phyloP scores from a whole-genome alignment of 768 basidiomycete species.

The Boletus speciosus region DNA sequence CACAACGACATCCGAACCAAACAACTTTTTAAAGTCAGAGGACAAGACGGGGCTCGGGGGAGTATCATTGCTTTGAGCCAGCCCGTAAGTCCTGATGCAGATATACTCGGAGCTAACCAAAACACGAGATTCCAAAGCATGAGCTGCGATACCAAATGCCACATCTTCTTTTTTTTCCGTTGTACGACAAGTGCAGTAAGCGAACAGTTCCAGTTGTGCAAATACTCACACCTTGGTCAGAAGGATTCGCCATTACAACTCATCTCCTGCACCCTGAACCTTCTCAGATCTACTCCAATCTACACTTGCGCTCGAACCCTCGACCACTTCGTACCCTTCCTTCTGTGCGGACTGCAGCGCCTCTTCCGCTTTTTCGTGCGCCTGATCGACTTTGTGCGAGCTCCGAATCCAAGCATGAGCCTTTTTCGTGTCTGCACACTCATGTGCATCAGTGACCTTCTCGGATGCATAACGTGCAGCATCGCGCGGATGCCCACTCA shows the following conservation, averaged over 20 bases:
- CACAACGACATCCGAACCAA: too few species aligned
- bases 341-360: slow-evolving; percentile 14
- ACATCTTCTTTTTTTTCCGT: too few species aligned
- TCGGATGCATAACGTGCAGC: slow-evolving; percentile 28
- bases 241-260: slow-evolving; percentile 10
- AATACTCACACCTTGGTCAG: not conserved
- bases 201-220: not conserved
- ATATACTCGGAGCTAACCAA: too few species aligned
- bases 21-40: too few species aligned
- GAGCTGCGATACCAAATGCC: too few species aligned
- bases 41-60: too few species aligned
- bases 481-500: slow-evolving; percentile 38
- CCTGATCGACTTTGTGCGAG: slow-evolving; percentile 25
- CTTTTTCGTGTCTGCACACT: slow-evolving; percentile 18
- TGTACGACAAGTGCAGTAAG: too few species aligned
- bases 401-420: slow-evolving; percentile 14
- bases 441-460: slow-evolving; percentile 28
- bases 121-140: too few species aligned
- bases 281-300: not conserved
- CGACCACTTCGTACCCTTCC: slow-evolving; percentile 14
- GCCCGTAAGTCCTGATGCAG: too few species aligned
- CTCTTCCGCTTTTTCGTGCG: slow-evolving; percentile 24
- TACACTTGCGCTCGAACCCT: slow-evolving; percentile 15
- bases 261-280: slow-evolving; percentile 28
- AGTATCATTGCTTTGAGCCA: too few species aligned